Evolutionary conservation across 495 filamentous ascomycete species (phyloP), one percentile per base, ranked within the genome.

Genomic region (Amorphotheca resinae): DNA sequence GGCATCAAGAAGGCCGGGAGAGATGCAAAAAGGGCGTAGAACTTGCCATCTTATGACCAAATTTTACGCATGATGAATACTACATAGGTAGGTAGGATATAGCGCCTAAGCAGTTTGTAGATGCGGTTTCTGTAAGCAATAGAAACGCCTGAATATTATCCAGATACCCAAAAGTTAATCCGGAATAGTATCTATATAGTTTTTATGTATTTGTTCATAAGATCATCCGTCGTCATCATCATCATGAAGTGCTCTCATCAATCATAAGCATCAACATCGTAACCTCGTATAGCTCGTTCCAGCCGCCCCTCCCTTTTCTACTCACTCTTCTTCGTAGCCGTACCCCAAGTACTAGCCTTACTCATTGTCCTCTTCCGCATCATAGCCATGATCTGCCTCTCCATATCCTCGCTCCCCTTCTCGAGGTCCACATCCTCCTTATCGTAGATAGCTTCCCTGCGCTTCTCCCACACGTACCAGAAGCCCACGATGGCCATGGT

Each of bases 331-430:
- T 49, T 51, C 26, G 42, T 45, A 36, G 52, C 49, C 26, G 42
- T 45, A 36, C 52, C 49, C 52, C 51, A 75, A 9, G 70, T 73
- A 23, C 58, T 48, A 25, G 56, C 60, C 51, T 69, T 75, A 43
- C 59, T 69, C 60, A 74, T 53, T 5, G 70, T 73, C 47, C 65
- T 60, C 62, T 67, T 64, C 32, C 71, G 53, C 68, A 75, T 72
- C 23, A 57, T 59, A 15, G 59, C 59, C 58, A 72, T 64, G 45
- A 74, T 74, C 46, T 68, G 57, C 42, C 49, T 59, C 59, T 74
- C 70, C 69, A 76, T 73, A 41, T 54, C 53, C 40, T 69, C 65
- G 43, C 74, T 72, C 9, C 68, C 65, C 36, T 56, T 55, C 57
- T 73, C 71, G 35, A 73, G 61, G 39, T 68, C 62, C 4, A 26